phyloP scores from a whole-genome alignment of 148 eudicot species.

The Diospyros lotus region DNA sequence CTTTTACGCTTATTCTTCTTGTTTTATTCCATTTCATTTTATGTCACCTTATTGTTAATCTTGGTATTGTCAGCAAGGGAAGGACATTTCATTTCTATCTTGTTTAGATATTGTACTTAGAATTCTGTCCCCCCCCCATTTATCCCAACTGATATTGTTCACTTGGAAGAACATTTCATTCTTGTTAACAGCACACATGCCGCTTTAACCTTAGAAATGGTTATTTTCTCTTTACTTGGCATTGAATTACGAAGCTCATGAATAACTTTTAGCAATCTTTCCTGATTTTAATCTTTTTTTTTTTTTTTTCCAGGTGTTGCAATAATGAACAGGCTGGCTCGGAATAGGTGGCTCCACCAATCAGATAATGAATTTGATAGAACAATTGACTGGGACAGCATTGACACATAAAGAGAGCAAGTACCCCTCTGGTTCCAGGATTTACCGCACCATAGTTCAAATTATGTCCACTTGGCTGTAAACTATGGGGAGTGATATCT shows the following conservation, averaged over 20 bases:
- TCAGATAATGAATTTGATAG: conserved; percentile 38
- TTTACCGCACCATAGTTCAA: not conserved
- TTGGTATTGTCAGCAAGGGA: no score
- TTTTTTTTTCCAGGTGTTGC: conserved; percentile 52
- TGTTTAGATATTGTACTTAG: no score
- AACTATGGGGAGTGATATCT: not conserved
- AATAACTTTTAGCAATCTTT: not conserved
- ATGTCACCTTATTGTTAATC: no score
- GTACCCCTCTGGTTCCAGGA: not conserved
- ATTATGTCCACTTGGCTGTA: not conserved
- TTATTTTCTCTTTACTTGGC: not conserved
- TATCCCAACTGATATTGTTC: no score
- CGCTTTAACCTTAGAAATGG: not conserved
- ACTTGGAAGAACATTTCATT: no score
- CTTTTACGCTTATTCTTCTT: not conserved
- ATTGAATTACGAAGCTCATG: not conserved
- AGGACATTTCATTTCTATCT: no score
- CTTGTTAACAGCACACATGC: no score
- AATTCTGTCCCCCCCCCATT: no score
- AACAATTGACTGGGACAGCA: conserved; percentile 61
- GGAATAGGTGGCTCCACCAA: conserved; percentile 48
- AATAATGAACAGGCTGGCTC: conserved; percentile 59
- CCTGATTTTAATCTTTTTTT: conserved; percentile 1
- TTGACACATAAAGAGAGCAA: conserved; percentile 20
- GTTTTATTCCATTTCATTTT: no score